Percentiles rank a stretch among this genome's conserved stretches.
Evolutionary conservation across 73 alveolate species (phyloP).

Genomic region (Tetrahymena borealis): DNA sequence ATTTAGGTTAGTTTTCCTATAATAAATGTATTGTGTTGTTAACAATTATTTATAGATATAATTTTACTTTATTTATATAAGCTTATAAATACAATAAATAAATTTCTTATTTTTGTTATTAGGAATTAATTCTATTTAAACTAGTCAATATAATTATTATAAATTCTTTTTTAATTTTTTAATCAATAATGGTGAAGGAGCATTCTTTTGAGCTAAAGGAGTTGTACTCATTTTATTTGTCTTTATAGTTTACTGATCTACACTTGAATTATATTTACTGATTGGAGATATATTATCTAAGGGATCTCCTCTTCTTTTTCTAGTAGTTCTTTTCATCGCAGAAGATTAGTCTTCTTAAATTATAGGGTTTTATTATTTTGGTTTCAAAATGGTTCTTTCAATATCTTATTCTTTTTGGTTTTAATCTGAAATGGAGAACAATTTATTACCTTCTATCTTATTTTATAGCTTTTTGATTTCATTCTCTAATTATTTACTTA

Average conservation of each 20-base stretch:
- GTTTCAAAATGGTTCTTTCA: background rate
- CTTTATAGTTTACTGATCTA: background rate
- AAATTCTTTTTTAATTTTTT: background rate
- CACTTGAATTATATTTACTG: background rate
- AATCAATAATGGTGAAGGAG: background rate
- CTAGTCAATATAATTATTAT: background rate
- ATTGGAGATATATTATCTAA: background rate
- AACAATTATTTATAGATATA: no score
- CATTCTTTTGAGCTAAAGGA: background rate
- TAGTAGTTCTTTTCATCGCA: background rate
- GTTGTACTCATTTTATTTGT: background rate
- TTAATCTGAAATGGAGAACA: background rate
- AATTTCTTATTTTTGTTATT: background rate
- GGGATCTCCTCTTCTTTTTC: background rate
- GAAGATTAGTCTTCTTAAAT: background rate
- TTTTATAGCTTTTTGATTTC: background rate
- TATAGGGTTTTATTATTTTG: background rate
- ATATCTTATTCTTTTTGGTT: background rate
- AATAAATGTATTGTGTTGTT: no score
- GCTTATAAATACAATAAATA: no score
- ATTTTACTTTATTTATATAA: no score
- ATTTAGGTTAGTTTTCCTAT: no score
- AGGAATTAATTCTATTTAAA: background rate
- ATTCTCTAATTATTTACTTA: background rate
- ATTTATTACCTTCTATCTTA: background rate